Conservation (phyloP, 768 basidiomycete genomes). For the Leccinum ochraceum region DNA sequence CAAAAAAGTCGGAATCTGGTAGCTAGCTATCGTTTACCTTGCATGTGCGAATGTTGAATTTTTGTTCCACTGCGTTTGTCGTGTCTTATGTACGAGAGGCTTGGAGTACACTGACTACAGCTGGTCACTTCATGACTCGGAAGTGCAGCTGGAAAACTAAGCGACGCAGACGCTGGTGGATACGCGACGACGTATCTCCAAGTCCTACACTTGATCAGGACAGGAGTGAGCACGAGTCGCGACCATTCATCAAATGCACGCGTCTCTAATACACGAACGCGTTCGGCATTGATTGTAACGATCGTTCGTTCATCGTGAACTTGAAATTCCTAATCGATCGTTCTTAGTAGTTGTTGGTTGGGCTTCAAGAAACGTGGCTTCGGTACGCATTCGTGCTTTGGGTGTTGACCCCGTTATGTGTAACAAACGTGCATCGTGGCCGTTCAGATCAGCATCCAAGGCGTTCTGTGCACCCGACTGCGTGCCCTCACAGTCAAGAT, state of each 20-base stretch:
- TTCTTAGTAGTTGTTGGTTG: slow-evolving; percentile 24
- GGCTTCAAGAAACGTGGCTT: slow-evolving; percentile 73
- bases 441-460: too few relatives aligned
- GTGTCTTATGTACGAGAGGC: slow-evolving; percentile 15
- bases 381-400: slow-evolving; percentile 34
- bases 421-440: too few relatives aligned
- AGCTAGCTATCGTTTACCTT: background rate
- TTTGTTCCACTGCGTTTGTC: background rate
- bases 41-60: slow-evolving; percentile 39
- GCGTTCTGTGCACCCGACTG: too few relatives aligned
- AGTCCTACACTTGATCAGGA: slow-evolving; percentile 33
- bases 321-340: slow-evolving; percentile 27
- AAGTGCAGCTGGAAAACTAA: background rate
- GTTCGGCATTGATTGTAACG: slow-evolving; percentile 48
- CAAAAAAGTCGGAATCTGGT: too few relatives aligned
- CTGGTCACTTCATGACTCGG: background rate
- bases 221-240: slow-evolving; percentile 46
- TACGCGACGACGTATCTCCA: slow-evolving; percentile 2
- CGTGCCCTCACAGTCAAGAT: too few relatives aligned
- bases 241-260: slow-evolving; percentile 38
- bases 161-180: background rate
- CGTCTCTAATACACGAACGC: slow-evolving; percentile 65
- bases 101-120: background rate
- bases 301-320: background rate
- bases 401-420: too few relatives aligned